Conservation (phyloP, 768 basidiomycete genomes). For the Boletus tomentosulus region DNA sequence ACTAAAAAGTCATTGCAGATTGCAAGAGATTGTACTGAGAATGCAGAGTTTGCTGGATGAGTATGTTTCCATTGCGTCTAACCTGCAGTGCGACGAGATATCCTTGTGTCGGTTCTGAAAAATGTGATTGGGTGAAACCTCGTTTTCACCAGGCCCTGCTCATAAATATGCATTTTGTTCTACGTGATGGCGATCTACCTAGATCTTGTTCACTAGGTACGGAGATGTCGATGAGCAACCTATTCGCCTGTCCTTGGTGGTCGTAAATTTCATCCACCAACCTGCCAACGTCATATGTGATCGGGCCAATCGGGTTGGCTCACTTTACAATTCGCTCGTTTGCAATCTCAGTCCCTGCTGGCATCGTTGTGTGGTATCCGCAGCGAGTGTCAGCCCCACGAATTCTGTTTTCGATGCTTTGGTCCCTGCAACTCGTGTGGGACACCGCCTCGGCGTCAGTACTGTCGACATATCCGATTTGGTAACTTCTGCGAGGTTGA, state of each 20-base stretch:
- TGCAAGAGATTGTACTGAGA: slow-evolving; percentile 62
- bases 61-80: slow-evolving; percentile 1
- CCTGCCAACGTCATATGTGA: background rate
- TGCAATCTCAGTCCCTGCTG: too few relatives aligned
- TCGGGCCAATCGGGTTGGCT: background rate
- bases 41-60: slow-evolving; percentile 48
- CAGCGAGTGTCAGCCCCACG: too few relatives aligned
- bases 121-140: slow-evolving; percentile 13
- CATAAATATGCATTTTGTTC: background rate
- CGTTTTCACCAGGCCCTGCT: slow-evolving; percentile 7
- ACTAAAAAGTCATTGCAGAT: slow-evolving; percentile 38
- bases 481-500: background rate
- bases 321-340: background rate
- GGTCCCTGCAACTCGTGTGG: background rate
- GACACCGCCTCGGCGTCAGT: background rate
- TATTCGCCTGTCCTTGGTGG: background rate
- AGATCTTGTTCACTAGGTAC: slow-evolving; percentile 3
- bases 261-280: background rate
- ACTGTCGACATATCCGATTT: background rate
- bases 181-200: background rate
- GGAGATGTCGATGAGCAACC: slow-evolving; percentile 14
- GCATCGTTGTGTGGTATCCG: too few relatives aligned
- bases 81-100: slow-evolving; percentile 7
- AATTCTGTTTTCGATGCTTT: background rate
- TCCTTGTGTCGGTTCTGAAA: slow-evolving; percentile 15